Conservation (phyloP, 768 basidiomycete genomes). For the Kockovaella imperatae region DNA sequence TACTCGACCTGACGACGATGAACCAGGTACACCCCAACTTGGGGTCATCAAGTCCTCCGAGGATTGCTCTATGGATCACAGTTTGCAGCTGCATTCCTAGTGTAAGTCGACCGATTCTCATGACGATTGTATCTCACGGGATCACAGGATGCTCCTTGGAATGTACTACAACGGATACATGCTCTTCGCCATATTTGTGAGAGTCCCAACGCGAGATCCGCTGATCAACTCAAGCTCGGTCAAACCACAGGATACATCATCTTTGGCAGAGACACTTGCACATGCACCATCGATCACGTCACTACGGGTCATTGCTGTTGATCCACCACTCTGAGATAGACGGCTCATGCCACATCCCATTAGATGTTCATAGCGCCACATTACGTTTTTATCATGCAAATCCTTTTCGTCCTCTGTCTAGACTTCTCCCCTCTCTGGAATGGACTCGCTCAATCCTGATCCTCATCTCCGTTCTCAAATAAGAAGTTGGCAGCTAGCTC, state of each 20-base stretch:
- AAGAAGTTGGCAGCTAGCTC: conserved; percentile 90
- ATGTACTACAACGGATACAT: conserved; percentile 45
- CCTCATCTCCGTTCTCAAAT: conserved; percentile 60
- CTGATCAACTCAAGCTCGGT: too few relatives aligned
- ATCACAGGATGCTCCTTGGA: conserved; percentile 32
- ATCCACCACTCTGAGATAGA: too few relatives aligned
- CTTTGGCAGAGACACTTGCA: conserved; percentile 30
- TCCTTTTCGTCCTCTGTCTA: too few relatives aligned
- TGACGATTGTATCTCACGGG: too few relatives aligned
- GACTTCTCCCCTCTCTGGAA: too few relatives aligned
- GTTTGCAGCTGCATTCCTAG: conserved; percentile 39
- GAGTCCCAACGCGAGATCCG: too few relatives aligned
- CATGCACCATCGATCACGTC: conserved; percentile 8
- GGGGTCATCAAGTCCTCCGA: conserved; percentile 37
- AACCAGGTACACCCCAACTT: conserved; percentile 27
- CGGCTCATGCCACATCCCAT: too few relatives aligned
- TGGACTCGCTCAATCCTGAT: too few relatives aligned
- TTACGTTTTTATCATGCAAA: too few relatives aligned
- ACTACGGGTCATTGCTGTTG: conserved; percentile 14
- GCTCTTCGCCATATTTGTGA: conserved; percentile 42
- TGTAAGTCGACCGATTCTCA: conserved; percentile 23
- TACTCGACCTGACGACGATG: too few relatives aligned
- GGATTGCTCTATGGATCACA: conserved; percentile 34
- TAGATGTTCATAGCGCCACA: too few relatives aligned
- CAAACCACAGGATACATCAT: conserved; percentile 28